Evolutionary conservation across 2,329 filamentous ascomycete species (phyloP), one percentile per base, ranked within the genome.

Genomic region (Elsinoe perseae): DNA sequence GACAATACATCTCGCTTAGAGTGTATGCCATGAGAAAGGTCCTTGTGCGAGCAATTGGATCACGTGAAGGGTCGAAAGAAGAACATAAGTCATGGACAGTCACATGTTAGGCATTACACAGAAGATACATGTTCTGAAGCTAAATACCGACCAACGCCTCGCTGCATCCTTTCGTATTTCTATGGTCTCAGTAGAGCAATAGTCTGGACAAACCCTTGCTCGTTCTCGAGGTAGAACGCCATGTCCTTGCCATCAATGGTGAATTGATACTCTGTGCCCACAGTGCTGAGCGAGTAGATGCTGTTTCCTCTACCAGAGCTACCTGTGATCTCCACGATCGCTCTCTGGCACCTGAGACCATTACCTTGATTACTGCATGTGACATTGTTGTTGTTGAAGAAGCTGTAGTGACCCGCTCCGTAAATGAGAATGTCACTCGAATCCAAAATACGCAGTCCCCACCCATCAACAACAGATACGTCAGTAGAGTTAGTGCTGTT

Each of bases 351-450:
- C 1, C 67, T 59, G 6, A 72, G 69, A 1, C 69, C 66, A 6
- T 66, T 64, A 7, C 69, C 70, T 40, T 68, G 65, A 30, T 70
- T 64, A 2, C 71, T 72, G 63, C 74, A 77, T 1, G 63, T 54
- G 0, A 72, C 75, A 58, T 65, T 75, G 69, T 86, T 85, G 68
- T 85, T 81, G 66, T 79, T 75, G 66, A 85, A 87, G 74, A 86
- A 86, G 2, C 77, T 81, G 69, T 88, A 89, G 12, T 86, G 64
- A 0, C 85, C 85, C 0, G 79, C 80, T 6, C 84, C 83, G 62
- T 86, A 84, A 21, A 81, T 69, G 16, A 78, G 69, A 10, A 87
- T 69, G 64, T 80, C 75, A 44, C 70, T 72, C 32, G 77, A 80
- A 60, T 78, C 72, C 40, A 84, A 63, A 34, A 88, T 75, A 6